Evolutionary conservation across 495 filamentous ascomycete genomes (phyloP), one percentile per base, ranked within the genome.

Genomic region (Hypoxylon lenormandii): DNA sequence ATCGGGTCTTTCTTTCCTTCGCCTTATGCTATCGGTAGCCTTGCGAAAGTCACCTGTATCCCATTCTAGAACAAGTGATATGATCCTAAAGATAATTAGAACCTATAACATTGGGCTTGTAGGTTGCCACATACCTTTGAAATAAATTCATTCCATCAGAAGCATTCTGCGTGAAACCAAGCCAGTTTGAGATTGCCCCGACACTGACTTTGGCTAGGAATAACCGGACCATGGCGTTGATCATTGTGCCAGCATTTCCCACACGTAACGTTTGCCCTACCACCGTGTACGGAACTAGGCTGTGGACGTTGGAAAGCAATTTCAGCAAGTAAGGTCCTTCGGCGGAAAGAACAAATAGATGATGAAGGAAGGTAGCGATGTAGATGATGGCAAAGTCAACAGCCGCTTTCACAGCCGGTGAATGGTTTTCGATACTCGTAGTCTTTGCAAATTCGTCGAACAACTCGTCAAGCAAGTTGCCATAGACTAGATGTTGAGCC

Each of bases 111-210:
- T 0, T 12, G 11, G 7, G 26, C 12, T 36, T 8, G 8, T 5
- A 28, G 13, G 12, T n/a, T n/a, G n/a, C 23, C 8, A 68, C 76
- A 13, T 75, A 85, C 85, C 85, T 80, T 72, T 91, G 88, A 50
- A 91, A 72, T 30, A 91, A 56, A 69, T 90, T 91, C 88, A 90
- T 89, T 61, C 89, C 89, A 55, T 89, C 86, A 61, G 89, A 82
- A 6, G 83, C 81, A 16, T 81, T 83, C 28, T 83, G 79, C 0
- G 84, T 90, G 23, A 85, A 48, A 0, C 89, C 88, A 46, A 90
- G 78, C 88, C 88, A 91, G 66, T 89, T 89, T 7, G 89, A 88
- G 13, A 90, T 53, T 1, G 82, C 84, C 3, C 82, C 84, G 1
- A 91, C 74, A 28, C 86, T 86, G 59, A 90, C 76, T 69, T 91